Evolutionary conservation across 2,329 filamentous ascomycete species (phyloP).

Genomic region (Gnomoniopsis sp.): DNA sequence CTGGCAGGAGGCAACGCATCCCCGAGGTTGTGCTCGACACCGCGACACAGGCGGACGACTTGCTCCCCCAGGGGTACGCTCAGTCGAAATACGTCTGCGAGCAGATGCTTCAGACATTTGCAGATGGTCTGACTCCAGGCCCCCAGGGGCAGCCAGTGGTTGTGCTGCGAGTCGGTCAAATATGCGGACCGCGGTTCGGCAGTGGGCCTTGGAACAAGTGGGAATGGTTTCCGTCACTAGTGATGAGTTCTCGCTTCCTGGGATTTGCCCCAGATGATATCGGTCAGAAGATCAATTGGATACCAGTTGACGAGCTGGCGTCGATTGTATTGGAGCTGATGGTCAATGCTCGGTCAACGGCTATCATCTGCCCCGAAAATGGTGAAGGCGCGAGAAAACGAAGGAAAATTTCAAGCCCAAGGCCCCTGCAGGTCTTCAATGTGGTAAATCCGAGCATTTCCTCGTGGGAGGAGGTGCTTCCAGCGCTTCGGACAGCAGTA

Average conservation of each 20-base stretch:
- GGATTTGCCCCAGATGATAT: background rate
- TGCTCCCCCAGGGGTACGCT: conserved; percentile 6
- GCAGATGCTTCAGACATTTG: conserved; percentile 19
- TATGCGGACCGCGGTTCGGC: conserved; percentile 15
- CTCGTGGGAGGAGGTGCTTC: background rate
- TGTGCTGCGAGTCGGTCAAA: conserved; percentile 25
- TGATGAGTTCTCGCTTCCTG: conserved; percentile 1
- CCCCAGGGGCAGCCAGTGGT: conserved; percentile 16
- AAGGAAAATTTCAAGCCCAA: no score
- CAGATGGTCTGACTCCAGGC: background rate
- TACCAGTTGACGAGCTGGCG: conserved; percentile 6
- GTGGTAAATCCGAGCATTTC: background rate
- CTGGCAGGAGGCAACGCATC: background rate
- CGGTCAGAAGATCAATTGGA: conserved; percentile 9
- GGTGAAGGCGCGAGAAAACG: background rate
- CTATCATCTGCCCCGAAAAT: no score
- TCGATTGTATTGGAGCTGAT: background rate
- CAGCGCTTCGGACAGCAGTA: background rate
- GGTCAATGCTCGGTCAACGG: background rate
- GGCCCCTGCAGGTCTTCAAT: background rate
- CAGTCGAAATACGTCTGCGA: conserved; percentile 13
- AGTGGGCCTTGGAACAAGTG: background rate
- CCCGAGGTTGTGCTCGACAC: conserved; percentile 5
- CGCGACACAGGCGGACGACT: background rate
- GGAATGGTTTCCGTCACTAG: conserved; percentile 6